These are phyloP conservation scores for Stygiomarasmius scandens DNA, from an alignment of 1,284 basidiomycete genomes.

Conservation along the genomic window DNA sequence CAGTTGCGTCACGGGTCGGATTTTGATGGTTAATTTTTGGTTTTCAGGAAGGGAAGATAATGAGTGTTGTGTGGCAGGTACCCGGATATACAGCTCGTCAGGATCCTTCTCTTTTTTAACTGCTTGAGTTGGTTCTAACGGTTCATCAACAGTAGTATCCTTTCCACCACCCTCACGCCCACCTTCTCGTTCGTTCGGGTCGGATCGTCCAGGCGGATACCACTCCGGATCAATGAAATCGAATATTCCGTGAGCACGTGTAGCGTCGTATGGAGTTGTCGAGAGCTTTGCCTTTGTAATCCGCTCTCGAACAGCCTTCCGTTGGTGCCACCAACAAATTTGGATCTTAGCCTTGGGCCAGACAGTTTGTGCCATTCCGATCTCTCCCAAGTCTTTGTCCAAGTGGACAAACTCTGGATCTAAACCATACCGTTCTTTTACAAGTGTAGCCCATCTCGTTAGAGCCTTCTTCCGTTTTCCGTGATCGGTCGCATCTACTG, in stretches of 20 bases:
- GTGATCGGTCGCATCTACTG: constrained; percentile 22
- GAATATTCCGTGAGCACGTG: constrained; percentile 22
- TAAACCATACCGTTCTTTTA: constrained; percentile 25
- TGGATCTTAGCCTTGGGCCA: constrained; percentile 28
- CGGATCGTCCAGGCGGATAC: constrained; percentile 17
- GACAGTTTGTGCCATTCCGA: constrained; percentile 19
- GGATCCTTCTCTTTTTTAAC: too few relatives aligned
- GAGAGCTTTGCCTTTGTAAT: constrained; percentile 25
- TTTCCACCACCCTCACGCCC: constrained; percentile 3
- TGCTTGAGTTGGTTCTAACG: too few relatives aligned
- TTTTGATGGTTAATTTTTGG: too few relatives aligned
- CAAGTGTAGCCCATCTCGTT: constrained; percentile 17
- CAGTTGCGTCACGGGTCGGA: too few relatives aligned
- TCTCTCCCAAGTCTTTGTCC: constrained; percentile 36
- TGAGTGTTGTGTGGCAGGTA: too few relatives aligned
- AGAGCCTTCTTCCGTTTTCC: background rate
- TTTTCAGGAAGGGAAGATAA: too few relatives aligned
- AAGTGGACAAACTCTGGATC: constrained; percentile 25
- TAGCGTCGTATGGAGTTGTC: constrained; percentile 29
- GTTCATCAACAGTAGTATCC: too few relatives aligned
- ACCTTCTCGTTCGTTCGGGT: constrained; percentile 24
- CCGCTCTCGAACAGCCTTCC: constrained; percentile 22
- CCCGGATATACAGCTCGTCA: too few relatives aligned
- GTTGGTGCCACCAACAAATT: constrained; percentile 31
- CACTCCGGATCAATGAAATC: constrained; percentile 27